Evolutionary conservation across 2,329 filamentous ascomycete genomes (phyloP).

Genomic region (Didymella lethalis): DNA sequence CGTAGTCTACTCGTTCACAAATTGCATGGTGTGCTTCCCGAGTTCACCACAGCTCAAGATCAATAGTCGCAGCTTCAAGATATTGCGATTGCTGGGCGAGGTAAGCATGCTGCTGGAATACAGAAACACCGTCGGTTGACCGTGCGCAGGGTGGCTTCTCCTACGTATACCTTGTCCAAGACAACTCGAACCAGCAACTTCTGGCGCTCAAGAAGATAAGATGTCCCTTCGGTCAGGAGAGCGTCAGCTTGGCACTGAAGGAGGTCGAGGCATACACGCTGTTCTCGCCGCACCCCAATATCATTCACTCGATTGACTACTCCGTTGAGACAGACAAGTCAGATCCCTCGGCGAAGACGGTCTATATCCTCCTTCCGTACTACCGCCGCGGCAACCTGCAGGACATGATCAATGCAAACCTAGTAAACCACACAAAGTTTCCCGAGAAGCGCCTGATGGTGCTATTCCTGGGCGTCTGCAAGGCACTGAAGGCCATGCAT

Average conservation of each 20-base stretch:
- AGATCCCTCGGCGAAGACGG: slow-evolving; percentile 80
- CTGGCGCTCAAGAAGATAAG: slow-evolving; percentile 99
- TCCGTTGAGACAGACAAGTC: slow-evolving; percentile 76
- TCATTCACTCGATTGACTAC: slow-evolving; percentile 87
- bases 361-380: slow-evolving; percentile 95
- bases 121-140: slow-evolving; percentile 8
- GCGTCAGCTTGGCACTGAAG: slow-evolving; percentile 90
- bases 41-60: slow-evolving; percentile 93
- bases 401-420: slow-evolving; percentile 97
- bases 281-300: slow-evolving; percentile 82
- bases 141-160: slow-evolving; percentile 84
- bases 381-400: slow-evolving; percentile 95
- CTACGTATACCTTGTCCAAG: slow-evolving; percentile 98
- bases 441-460: slow-evolving; percentile 88
- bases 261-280: slow-evolving; percentile 97
- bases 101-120: slow-evolving; percentile 56
- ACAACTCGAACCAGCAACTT: slow-evolving; percentile 80
- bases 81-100: slow-evolving; percentile 90
- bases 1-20: slow-evolving; percentile 87
- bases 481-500: slow-evolving; percentile 89
- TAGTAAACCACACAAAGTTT: slow-evolving; percentile 92
- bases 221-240: slow-evolving; percentile 97
- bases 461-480: slow-evolving; percentile 90
- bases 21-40: slow-evolving; percentile 96
- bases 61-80: slow-evolving; percentile 94